Base-by-base conservation (phyloP, 2,329 filamentous ascomycete species). In the Colletotrichum filicis region DNA sequence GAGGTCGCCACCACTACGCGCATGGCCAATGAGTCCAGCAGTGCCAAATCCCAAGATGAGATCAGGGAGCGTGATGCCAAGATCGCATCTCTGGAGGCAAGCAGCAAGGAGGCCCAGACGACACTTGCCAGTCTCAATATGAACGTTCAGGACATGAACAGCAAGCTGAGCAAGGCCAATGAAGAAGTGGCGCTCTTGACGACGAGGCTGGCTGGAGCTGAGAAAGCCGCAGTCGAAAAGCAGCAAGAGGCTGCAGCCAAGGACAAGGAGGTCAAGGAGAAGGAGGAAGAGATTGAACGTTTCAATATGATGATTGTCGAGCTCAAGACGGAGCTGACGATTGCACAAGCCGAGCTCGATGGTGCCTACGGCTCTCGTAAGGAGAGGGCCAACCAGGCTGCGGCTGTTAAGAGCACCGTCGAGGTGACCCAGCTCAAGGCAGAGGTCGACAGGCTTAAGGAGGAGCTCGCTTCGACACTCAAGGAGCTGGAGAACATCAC, bases 341-440 rank as follows among this genome's bases (percentile, higher is more conserved):
- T 91, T 76, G 87, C 88, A 63, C 87, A 89, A 77, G 90, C 90
- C 22, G 90, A 92, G 80, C 85, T 92, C 35, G 90, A 92, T 75
- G 88, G 88, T 69, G 89, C 89, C 30, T 91, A 91, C 78, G 89
- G 89, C 70, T 87, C 87, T 70, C 87, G 89, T 72, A 86, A 88
- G 71, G 86, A 91, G 81, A 88, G 90, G 26, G 89, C 89, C 24
- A 87, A 87, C 14, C 89, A 91, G 75, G 86, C 87, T 24, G 89
- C 89, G 1, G 87, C 87, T 58, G 82, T 87, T 76, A 88, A 89
- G 80, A 85, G 81, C 68, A 83, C 82, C 69, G 79, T 77, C n/a
- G 85, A 89, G 77, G 81, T 85, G 56, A 76, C 81, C 67, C 84
- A 85, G 76, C 82, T 90, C 55, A 81, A 85, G 75, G 78, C 80